Base-by-base conservation (phyloP, 805 yeast species). In the Danielia oregonensis region DNA sequence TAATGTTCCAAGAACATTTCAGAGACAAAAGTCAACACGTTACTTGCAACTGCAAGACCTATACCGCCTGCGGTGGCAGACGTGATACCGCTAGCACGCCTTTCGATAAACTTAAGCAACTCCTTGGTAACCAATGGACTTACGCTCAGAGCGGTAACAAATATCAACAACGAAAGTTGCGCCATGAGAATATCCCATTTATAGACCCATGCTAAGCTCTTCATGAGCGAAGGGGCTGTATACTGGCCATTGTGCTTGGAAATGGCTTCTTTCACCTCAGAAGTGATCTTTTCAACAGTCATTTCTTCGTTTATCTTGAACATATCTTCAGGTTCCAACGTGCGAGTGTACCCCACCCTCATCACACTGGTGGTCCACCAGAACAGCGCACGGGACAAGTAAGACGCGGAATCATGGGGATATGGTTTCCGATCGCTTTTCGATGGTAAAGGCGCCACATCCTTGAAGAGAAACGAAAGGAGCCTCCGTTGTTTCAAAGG, bases 281-380 rank as follows among this genome's bases (percentile, higher is more conserved):
- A n/a, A n/a, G n/a, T n/a, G n/a, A n/a, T n/a, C n/a, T n/a, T 32
- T 25, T 60, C 56, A 16, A 65, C 63, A 33, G 58, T 57, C 24
- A 60, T 46, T 22, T 61, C 60, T 19, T 63, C 65, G 13, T 58
- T 48, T 23, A 66, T 51, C 13, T 39, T 43, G 43, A 44, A 83
- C 43, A 83, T 52, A 56, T 84, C 93, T 32, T 74, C 70, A 2
- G 82, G 78, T 26, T 73, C 74, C 27, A 84, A 57, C 0, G 89
- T 81, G 51, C 93, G 67, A 53, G 76, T 79, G 55, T 84, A 84
- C 5, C 94, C 93, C 5, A 74, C 72, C 12, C 57, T 61, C 65
- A 85, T 57, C 26, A 84, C 46, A 0, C 88, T 87, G 15, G 59
- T 48, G 30, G 84, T 56, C 88, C 91, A 85, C 76, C 79, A 70